Conservation (phyloP, 176 grass and related monocot species). For the Pontederia paniculata region DNA sequence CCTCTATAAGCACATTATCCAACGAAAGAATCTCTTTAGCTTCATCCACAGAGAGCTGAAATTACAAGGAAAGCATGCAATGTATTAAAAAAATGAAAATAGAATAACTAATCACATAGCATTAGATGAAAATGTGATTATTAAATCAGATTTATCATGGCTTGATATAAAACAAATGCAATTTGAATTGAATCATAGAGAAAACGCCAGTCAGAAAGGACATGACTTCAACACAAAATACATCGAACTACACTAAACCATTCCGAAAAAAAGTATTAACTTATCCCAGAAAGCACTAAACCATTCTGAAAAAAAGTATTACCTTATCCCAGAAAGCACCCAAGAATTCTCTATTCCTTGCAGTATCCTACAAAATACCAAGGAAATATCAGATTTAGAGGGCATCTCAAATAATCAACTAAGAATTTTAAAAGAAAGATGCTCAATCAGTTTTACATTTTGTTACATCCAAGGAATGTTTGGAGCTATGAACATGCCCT, state of each 20-base stretch:
- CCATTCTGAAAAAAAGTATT: conserved; percentile 21
- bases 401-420: background rate
- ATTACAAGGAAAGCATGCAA: conserved; percentile 7
- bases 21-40: conserved; percentile 51
- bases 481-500: no score
- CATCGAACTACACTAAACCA: conserved; percentile 19
- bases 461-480: no score
- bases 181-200: no score
- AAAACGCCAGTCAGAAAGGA: no score
- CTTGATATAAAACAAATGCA: no score
- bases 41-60: conserved; percentile 46
- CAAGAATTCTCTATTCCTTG: conserved; percentile 68
- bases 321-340: conserved; percentile 86
- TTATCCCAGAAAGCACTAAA: conserved; percentile 70
- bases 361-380: conserved; percentile 59
- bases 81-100: background rate
- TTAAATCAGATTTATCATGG: no score
- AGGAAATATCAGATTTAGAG: background rate
- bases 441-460: background rate
- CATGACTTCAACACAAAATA: no score
- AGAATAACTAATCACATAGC: background rate
- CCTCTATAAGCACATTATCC: conserved; percentile 47
- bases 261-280: conserved; percentile 33
- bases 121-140: no score
- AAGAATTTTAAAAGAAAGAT: background rate